phyloP scores from a whole-genome alignment of 306 rosid species.

The Luffa acutangula region DNA sequence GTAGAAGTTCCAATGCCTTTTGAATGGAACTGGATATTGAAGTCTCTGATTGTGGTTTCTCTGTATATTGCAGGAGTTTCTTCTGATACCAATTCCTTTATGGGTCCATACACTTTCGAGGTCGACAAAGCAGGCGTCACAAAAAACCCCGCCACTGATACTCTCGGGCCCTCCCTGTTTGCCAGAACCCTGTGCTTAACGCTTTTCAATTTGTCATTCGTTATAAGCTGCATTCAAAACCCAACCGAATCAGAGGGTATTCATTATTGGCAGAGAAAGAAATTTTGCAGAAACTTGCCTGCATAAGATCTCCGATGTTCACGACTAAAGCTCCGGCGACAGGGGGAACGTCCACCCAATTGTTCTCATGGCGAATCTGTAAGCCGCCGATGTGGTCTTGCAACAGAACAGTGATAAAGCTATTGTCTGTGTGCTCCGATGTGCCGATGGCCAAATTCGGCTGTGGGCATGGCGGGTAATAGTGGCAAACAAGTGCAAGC shows the following conservation, averaged over 20 bases:
- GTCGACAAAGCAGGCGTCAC: not conserved
- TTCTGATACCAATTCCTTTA: conserved; percentile 13
- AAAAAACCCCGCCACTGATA: conserved; percentile 8
- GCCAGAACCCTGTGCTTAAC: conserved; percentile 12
- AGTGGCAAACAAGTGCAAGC: conserved; percentile 3
- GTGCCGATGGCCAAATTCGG: conserved; percentile 29
- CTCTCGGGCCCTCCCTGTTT: conserved; percentile 2
- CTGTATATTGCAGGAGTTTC: not conserved
- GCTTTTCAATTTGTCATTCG: conserved; percentile 12
- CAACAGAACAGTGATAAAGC: conserved; percentile 22
- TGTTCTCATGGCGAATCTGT: conserved; percentile 12
- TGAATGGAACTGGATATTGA: not conserved
- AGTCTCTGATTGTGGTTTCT: conserved; percentile 7
- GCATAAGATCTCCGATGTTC: conserved; percentile 28
- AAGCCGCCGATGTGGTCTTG: conserved; percentile 36
- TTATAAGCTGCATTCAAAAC: conserved; percentile 6
- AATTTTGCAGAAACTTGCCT: conserved; percentile 8
- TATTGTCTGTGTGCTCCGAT: conserved; percentile 15
- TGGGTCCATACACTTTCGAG: conserved; percentile 27
- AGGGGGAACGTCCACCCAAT: conserved; percentile 25
- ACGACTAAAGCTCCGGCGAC: conserved; percentile 23
- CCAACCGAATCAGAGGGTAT: too few species aligned
- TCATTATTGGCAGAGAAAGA: too few species aligned
- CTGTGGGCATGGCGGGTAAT: conserved; percentile 33
- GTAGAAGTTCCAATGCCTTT: not conserved